Conservation (phyloP, 306 rosid genomes). For the Argentina anserina region DNA sequence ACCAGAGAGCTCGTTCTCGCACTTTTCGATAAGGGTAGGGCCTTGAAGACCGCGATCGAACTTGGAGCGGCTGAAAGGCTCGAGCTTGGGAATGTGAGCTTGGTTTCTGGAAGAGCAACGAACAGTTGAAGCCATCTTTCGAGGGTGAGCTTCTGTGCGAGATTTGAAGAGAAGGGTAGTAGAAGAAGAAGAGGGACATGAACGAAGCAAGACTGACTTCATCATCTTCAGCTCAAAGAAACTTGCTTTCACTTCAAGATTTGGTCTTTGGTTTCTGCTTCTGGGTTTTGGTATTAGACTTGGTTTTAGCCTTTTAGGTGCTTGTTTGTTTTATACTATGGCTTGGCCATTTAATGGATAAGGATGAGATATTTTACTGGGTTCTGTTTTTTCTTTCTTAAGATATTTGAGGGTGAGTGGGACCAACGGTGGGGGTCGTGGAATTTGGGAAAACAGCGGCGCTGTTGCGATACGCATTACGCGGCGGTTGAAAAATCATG, state of each 20-base stretch:
- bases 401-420: slow-evolving; percentile 17
- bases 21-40: slow-evolving; percentile 72
- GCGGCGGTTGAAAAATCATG: too few species aligned
- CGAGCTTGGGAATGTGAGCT: slow-evolving; percentile 65
- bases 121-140: slow-evolving; percentile 27
- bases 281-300: background rate
- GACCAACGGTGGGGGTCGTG: too few species aligned
- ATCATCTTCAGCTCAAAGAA: slow-evolving; percentile 14
- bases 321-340: background rate
- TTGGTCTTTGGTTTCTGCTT: background rate
- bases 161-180: slow-evolving; percentile 33
- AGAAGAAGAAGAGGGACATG: slow-evolving; percentile 35
- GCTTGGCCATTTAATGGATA: slow-evolving; percentile 13
- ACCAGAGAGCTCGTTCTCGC: slow-evolving; percentile 72
- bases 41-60: slow-evolving; percentile 55
- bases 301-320: background rate
- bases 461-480: too few species aligned
- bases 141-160: slow-evolving; percentile 23
- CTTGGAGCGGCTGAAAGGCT: slow-evolving; percentile 78
- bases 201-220: slow-evolving; percentile 40
- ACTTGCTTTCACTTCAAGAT: background rate
- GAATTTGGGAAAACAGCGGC: background rate
- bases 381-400: background rate
- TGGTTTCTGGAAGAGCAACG: slow-evolving; percentile 55
- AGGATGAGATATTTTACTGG: slow-evolving; percentile 24